Conservation (phyloP, 768 basidiomycete genomes). For the Candolleomyces eurysporus region DNA sequence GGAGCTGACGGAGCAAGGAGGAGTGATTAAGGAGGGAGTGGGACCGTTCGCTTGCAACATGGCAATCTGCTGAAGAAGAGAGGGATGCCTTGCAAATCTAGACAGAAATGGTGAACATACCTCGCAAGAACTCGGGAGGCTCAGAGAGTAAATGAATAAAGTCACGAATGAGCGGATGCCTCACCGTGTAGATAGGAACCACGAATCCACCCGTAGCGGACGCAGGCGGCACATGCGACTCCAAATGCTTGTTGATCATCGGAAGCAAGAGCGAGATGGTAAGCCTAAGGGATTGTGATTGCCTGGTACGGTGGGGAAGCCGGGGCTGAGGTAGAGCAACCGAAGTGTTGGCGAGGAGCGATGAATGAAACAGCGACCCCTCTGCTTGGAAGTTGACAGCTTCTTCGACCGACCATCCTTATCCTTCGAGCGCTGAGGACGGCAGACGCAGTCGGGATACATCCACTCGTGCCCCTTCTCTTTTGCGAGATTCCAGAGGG, state of each 20-base stretch:
- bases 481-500: no score
- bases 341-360: no score
- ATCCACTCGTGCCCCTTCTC: no score
- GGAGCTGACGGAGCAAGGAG: conserved; percentile 50
- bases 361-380: no score
- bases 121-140: conserved; percentile 50
- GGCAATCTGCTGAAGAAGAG: conserved; percentile 41
- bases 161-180: conserved; percentile 12
- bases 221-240: conserved; percentile 39
- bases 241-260: conserved; percentile 61
- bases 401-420: no score
- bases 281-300: conserved; percentile 67
- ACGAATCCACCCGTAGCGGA: conserved; percentile 37
- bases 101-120: conserved; percentile 41
- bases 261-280: conserved; percentile 46
- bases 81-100: conserved; percentile 18
- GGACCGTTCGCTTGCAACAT: conserved; percentile 42
- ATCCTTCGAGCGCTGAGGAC: no score
- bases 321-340: conserved; percentile 52
- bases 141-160: conserved; percentile 23
- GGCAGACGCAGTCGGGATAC: no score
- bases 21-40: conserved; percentile 50
- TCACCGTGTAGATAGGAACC: conserved; percentile 46
- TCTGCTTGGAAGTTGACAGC: conserved; percentile 38
- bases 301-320: conserved; percentile 67